Evolutionary conservation across 768 basidiomycete species (phyloP).

Genomic region (Mycena latifolia): DNA sequence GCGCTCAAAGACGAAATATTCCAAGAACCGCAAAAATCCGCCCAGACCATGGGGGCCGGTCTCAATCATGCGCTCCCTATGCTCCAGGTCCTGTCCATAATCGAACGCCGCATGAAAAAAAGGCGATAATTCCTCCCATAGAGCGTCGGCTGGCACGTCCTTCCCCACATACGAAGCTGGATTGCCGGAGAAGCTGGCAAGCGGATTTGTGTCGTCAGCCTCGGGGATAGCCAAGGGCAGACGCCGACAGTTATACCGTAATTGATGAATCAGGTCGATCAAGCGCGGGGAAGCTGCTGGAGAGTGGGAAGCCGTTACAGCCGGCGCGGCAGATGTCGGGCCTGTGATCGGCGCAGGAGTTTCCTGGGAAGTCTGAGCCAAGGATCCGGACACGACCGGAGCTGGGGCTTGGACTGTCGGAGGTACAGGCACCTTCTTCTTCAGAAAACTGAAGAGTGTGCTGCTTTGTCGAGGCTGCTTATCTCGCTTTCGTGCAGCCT

Average conservation of each 20-base stretch:
- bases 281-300: not conserved
- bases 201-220: not conserved
- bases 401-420: not conserved
- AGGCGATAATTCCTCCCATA: not conserved
- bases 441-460: not conserved
- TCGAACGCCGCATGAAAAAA: not conserved
- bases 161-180: not conserved
- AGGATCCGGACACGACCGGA: not conserved
- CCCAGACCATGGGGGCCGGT: not conserved
- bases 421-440: not conserved
- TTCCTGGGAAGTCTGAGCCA: too few species aligned
- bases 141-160: not conserved
- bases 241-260: not conserved
- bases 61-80: not conserved
- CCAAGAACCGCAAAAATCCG: not conserved
- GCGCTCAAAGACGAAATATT: not conserved
- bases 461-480: not conserved
- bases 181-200: not conserved
- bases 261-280: not conserved
- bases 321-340: too few species aligned
- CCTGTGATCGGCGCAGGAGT: too few species aligned
- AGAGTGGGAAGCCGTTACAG: too few species aligned
- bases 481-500: not conserved
- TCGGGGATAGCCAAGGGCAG: not conserved
- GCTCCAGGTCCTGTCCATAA: not conserved